phyloP scores from a whole-genome alignment of 805 yeast genomes.

The Starmerella cellae region DNA sequence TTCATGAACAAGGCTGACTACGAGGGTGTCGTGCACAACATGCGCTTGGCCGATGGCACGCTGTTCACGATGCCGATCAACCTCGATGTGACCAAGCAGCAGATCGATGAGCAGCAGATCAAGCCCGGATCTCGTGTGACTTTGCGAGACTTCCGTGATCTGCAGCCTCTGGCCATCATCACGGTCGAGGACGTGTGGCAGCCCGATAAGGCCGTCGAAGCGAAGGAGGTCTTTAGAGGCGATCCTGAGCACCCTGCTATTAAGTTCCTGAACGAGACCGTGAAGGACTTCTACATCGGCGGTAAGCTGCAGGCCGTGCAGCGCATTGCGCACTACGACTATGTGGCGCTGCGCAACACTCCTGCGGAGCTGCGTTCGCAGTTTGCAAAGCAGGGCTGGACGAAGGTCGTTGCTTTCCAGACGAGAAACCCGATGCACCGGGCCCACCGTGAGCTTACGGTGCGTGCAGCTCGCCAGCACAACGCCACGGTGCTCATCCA shows the following conservation, averaged over 20 bases:
- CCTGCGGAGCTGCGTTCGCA: conserved; percentile 84
- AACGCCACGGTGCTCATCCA: conserved; percentile 81
- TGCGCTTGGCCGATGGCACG: conserved; percentile 63
- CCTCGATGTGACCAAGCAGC: conserved; percentile 51
- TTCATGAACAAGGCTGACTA: conserved; percentile 59
- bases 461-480: conserved; percentile 88
- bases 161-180: conserved; percentile 63
- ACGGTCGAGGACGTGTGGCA: conserved; percentile 65
- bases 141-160: conserved; percentile 71
- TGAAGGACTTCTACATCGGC: conserved; percentile 78
- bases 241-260: conserved; percentile 96
- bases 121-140: conserved; percentile 50
- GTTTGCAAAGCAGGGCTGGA: conserved; percentile 71
- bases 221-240: conserved; percentile 80
- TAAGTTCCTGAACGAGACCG: conserved; percentile 52
- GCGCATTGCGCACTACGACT: conserved; percentile 81
- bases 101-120: conserved; percentile 33
- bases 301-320: conserved; percentile 75
- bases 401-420: conserved; percentile 87
- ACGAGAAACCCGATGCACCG: conserved; percentile 98
- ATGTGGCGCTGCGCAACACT: conserved; percentile 72
- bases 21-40: conserved; percentile 46
- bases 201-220: conserved; percentile 72
- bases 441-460: conserved; percentile 92
- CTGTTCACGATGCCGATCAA: conserved; percentile 91